Base-by-base conservation (phyloP, 805 yeast species). In the Crinitomyces ghanaensis region DNA sequence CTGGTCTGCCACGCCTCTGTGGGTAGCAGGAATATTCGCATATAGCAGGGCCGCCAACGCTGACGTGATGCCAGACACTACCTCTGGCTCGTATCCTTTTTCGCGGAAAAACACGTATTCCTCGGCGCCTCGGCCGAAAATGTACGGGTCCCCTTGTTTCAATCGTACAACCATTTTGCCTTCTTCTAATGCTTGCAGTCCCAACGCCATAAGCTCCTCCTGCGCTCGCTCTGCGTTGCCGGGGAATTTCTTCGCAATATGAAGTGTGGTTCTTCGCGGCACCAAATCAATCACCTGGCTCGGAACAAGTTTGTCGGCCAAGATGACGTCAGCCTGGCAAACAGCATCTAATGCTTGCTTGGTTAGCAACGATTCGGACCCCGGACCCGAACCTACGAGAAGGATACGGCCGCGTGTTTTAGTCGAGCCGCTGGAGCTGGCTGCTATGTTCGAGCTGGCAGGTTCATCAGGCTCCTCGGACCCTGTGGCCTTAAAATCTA, bases 211-310 rank as follows among this genome's bases (percentile, higher is more conserved):
- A 28, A 88, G 65, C 55, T 88, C 95, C 39, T 79, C 69, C 56
- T 88, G 97, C 0, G 97, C 97, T 30, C 70, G 69, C 49, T 85
- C 95, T 1, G 97, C 96, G 53, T 88, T 88, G 1, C 97, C 97
- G 2, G 97, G 97, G 59, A 85, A 88, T 55, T 88, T 88, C 26
- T 84, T 68, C 2, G 97, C 97, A 38, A 88, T 85, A 51, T 80
- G 84, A 3, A 78, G 62, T 28, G 75, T 77, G 1, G 93, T 81
- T 19, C 65, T 64, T 19, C 68, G 53, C 0, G 96, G 96, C n/a
- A 88, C 77, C 13, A 86, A 57, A 28, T 77, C 82, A 22, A 88
- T 60, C 1, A 88, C 93, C 45, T 77, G 78, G 45, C 79, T 81
- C 3, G 97, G 97, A 0, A 88, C 96, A 17, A 88, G 65, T 50